phyloP scores from a whole-genome alignment of 495 filamentous ascomycete species.

The Lasiosphaeris hirsuta region DNA sequence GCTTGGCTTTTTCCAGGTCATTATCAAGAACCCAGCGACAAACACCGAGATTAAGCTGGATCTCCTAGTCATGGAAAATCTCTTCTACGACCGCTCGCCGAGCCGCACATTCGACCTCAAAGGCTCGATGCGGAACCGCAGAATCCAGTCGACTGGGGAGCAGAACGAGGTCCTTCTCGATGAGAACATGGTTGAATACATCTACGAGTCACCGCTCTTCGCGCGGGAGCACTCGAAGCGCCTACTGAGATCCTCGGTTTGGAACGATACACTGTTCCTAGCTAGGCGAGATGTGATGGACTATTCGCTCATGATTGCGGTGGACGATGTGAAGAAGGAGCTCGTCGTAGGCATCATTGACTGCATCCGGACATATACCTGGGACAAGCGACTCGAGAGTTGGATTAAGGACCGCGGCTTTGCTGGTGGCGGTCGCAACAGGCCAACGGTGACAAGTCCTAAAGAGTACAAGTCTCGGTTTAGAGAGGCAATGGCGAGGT shows the following conservation, averaged over 20 bases:
- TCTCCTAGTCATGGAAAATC: slow-evolving; percentile 94
- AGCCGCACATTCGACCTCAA: slow-evolving; percentile 97
- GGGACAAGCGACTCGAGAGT: slow-evolving; percentile 98
- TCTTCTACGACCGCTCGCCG: slow-evolving; percentile 93
- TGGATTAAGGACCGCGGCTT: slow-evolving; percentile 98
- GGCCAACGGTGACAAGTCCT: slow-evolving; percentile 93
- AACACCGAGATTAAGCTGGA: slow-evolving; percentile 94
- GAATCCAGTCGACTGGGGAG: slow-evolving; percentile 91
- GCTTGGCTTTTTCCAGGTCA: slow-evolving; percentile 96
- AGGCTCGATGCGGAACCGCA: slow-evolving; percentile 96
- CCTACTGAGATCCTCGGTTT: slow-evolving; percentile 78
- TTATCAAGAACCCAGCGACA: slow-evolving; percentile 90
- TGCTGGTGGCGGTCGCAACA: slow-evolving; percentile 77
- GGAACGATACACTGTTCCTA: slow-evolving; percentile 95
- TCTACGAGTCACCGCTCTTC: slow-evolving; percentile 95
- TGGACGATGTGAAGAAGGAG: slow-evolving; percentile 85
- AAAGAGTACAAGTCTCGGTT: slow-evolving; percentile 97
- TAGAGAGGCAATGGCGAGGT: slow-evolving; percentile 93
- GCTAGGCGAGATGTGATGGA: slow-evolving; percentile 96
- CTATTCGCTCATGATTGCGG: slow-evolving; percentile 96
- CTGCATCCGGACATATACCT: slow-evolving; percentile 97
- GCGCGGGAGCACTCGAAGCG: slow-evolving; percentile 90
- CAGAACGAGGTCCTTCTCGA: slow-evolving; percentile 94
- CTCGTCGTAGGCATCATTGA: slow-evolving; percentile 97
- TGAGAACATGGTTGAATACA: slow-evolving; percentile 99